These are phyloP conservation scores for Sarocladium brachiariae DNA, from an alignment of 2,329 filamentous ascomycete species.

Conservation along the genomic window DNA sequence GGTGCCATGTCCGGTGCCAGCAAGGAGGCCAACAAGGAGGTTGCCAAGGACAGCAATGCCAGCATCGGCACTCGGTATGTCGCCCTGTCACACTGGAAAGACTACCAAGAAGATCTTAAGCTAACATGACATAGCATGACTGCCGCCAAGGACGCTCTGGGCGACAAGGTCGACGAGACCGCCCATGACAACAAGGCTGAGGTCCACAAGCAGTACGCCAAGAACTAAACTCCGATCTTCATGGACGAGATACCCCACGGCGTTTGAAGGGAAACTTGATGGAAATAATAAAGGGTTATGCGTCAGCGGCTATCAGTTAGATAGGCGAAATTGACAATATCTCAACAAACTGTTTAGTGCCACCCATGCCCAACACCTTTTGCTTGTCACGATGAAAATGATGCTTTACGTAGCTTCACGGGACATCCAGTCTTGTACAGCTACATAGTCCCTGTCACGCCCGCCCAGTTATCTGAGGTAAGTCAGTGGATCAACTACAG, in stretches of 20 bases:
- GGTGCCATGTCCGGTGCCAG: slow-evolving; percentile 46
- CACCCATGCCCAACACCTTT: too few species aligned
- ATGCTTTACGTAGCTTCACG: too few species aligned
- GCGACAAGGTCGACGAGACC: slow-evolving; percentile 40
- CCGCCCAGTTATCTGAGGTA: too few species aligned
- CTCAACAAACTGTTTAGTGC: too few species aligned
- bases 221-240: slow-evolving; percentile 17
- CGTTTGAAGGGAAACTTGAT: slow-evolving; percentile 8
- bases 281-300: background rate
- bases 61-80: slow-evolving; percentile 46
- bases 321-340: slow-evolving; percentile 5
- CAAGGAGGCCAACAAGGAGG: slow-evolving; percentile 66
- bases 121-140: slow-evolving; percentile 28
- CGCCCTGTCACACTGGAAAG: background rate
- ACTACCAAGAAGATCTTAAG: background rate
- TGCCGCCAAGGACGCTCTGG: slow-evolving; percentile 42
- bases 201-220: slow-evolving; percentile 32
- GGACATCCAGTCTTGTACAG: too few species aligned
- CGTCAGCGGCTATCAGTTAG: background rate
- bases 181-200: slow-evolving; percentile 34
- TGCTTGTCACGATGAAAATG: too few species aligned
- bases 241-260: slow-evolving; percentile 3
- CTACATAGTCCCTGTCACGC: too few species aligned
- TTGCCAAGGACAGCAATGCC: slow-evolving; percentile 56
- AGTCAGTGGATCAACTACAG: too few species aligned